phyloP scores from a whole-genome alignment of 345 rosid genomes.

The Eucalyptus leucophloia region DNA sequence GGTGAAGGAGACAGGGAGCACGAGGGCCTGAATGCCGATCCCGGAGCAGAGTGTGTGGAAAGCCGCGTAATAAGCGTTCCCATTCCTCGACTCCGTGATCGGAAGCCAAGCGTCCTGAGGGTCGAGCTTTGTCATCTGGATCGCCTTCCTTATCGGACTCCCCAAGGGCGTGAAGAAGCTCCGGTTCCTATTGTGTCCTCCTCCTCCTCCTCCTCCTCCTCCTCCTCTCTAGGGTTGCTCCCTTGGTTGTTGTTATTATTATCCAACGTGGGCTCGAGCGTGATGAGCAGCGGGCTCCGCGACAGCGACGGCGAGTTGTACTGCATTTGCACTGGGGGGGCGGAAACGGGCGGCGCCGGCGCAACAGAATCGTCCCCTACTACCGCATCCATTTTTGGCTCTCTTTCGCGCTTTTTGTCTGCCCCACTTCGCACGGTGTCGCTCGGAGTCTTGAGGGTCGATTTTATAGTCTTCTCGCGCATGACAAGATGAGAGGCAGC shows the following conservation, averaged over 20 bases:
- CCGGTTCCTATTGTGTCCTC: background rate
- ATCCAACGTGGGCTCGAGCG: background rate
- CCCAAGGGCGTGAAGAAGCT: constrained; percentile 4
- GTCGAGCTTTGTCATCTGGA: constrained; percentile 2
- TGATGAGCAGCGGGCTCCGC: background rate
- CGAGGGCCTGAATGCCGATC: constrained; percentile 5
- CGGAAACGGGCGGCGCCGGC: background rate
- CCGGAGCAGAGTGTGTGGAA: constrained; percentile 8
- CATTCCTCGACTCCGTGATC: constrained; percentile 4
- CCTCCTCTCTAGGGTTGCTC: background rate
- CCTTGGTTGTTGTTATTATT: background rate
- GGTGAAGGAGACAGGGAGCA: constrained; percentile 5
- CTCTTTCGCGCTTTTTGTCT: background rate
- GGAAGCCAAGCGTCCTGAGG: constrained; percentile 7
- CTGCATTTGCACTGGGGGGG: background rate
- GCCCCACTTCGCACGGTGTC: background rate
- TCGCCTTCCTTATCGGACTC: constrained; percentile 2
- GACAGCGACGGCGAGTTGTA: background rate
- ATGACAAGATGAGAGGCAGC: background rate
- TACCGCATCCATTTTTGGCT: background rate
- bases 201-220: background rate
- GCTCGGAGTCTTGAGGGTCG: background rate
- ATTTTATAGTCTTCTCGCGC: background rate
- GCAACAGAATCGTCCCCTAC: background rate
- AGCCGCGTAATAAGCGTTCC: constrained; percentile 3